Conservation (phyloP, 345 rosid genomes). For the Linum trigynum region DNA sequence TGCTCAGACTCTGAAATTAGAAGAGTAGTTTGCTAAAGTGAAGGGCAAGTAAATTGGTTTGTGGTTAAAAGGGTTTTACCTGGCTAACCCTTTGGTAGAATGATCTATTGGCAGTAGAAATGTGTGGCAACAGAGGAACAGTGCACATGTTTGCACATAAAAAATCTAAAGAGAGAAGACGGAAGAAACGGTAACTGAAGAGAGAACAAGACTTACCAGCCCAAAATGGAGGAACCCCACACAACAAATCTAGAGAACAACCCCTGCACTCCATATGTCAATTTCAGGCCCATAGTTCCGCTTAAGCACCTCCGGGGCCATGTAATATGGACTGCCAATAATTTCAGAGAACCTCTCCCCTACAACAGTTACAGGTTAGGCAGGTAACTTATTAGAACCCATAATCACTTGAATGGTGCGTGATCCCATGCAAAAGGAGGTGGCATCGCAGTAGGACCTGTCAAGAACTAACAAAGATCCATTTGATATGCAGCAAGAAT, state of each 20-base stretch:
- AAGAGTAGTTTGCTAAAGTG: constrained; percentile 1
- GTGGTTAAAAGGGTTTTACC: background rate
- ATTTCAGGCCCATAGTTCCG: constrained; percentile 1
- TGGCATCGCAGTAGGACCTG: background rate
- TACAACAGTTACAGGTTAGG: constrained; percentile 13
- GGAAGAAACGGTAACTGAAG: background rate
- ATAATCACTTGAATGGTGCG: background rate
- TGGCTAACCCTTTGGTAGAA: background rate
- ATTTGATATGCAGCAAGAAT: background rate
- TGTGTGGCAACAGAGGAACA: background rate
- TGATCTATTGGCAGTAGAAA: background rate
- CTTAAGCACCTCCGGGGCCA: constrained; percentile 7
- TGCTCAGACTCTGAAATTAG: constrained; percentile 19
- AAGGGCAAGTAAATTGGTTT: background rate
- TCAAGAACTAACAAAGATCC: background rate
- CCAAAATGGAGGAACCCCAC: constrained; percentile 6
- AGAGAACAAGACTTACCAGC: constrained; percentile 26
- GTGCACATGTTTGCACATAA: background rate
- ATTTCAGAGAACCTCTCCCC: constrained; percentile 1
- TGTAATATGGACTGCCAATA: constrained; percentile 7
- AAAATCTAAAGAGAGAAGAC: background rate
- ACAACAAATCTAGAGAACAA: constrained; percentile 2
- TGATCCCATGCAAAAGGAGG: background rate
- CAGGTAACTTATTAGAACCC: constrained; percentile 1
- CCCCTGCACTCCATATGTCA: constrained; percentile 12